These are phyloP conservation scores for Dryadomyces quercus-mongolicae DNA, from an alignment of 2,329 filamentous ascomycete species.

Conservation along the genomic window DNA sequence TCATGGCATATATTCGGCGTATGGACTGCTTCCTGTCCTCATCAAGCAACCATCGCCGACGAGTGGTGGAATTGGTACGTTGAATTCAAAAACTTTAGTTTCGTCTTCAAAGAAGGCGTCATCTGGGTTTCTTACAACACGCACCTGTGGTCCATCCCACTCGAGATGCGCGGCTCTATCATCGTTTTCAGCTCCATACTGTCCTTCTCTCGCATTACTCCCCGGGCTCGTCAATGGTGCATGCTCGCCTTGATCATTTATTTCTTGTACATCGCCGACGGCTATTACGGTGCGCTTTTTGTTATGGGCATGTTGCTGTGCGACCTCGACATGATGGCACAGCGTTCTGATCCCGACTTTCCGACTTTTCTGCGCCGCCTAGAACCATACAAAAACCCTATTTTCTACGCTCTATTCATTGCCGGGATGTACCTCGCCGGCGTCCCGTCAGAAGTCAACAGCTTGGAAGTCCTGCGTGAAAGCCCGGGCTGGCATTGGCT, in stretches of 20 bases:
- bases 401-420: conserved; percentile 40
- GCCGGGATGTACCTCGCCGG: conserved; percentile 46
- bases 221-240: conserved; percentile 41
- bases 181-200: conserved; percentile 45
- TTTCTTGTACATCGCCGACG: conserved; percentile 57
- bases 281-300: conserved; percentile 50
- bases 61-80: conserved; percentile 38
- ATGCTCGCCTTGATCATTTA: conserved; percentile 44
- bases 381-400: conserved; percentile 32
- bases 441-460: conserved; percentile 38
- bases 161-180: conserved; percentile 53
- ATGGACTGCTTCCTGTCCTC: conserved; percentile 25
- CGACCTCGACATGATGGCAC: conserved; percentile 45
- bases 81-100: conserved; percentile 59
- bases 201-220: conserved; percentile 43
- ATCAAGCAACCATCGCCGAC: conserved; percentile 27
- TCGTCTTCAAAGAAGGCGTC: conserved; percentile 46
- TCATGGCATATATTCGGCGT: conserved; percentile 41
- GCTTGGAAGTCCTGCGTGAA: conserved; percentile 35
- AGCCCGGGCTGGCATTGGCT: conserved; percentile 50
- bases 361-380: conserved; percentile 34
- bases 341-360: conserved; percentile 27
- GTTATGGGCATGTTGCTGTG: conserved; percentile 47
- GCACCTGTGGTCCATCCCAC: conserved; percentile 52
- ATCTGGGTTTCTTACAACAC: conserved; percentile 46